These are phyloP conservation scores for Umbelopsis isabellina DNA, from an alignment of 192 early-diverging fungal genomes.

Conservation along the genomic window DNA sequence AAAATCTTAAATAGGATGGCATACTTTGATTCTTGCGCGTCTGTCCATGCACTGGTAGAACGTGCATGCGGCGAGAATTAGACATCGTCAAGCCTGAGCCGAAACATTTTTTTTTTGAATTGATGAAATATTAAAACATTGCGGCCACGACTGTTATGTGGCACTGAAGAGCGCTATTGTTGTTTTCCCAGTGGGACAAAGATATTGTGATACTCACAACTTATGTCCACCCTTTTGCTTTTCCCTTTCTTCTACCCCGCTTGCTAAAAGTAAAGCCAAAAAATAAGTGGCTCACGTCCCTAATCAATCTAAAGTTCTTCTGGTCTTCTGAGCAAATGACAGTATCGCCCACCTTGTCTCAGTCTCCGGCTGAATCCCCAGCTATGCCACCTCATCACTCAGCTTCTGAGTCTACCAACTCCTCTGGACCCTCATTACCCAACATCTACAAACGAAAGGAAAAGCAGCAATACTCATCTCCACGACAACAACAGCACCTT, in stretches of 20 bases:
- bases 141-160: not conserved
- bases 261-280: not conserved
- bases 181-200: slow-evolving; percentile 19
- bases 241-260: slow-evolving; percentile 19
- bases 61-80: not conserved
- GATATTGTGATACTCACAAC: slow-evolving; percentile 7
- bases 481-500: slow-evolving; percentile 6
- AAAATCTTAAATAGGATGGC: not conserved
- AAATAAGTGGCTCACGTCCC: no score
- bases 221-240: not conserved
- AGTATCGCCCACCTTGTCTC: slow-evolving; percentile 14
- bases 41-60: slow-evolving; percentile 15
- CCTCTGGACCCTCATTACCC: not conserved
- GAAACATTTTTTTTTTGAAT: not conserved
- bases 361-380: slow-evolving; percentile 8
- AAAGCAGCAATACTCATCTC: not conserved
- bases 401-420: not conserved
- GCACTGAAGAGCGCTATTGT: not conserved
- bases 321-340: not conserved
- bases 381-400: not conserved
- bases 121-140: slow-evolving; percentile 8
- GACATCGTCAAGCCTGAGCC: slow-evolving; percentile 1
- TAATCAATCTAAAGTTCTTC: no score
- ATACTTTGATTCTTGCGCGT: slow-evolving; percentile 4
- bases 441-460: slow-evolving; percentile 11